Evolutionary conservation across 345 rosid species (phyloP).

Genomic region (Hibiscus tridactylites): DNA sequence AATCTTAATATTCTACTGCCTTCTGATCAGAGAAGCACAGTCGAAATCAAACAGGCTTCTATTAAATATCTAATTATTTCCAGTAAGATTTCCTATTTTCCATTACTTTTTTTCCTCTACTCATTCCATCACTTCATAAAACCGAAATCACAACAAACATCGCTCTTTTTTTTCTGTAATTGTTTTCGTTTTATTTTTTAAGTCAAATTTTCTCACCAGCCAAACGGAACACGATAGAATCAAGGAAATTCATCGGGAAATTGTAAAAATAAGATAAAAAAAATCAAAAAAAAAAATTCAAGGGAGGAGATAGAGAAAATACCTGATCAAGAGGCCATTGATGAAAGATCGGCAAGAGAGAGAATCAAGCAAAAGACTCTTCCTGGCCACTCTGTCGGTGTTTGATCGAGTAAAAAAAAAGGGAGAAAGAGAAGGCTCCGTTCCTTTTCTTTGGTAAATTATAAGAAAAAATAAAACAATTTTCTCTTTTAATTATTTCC

Average conservation of each 20-base stretch:
- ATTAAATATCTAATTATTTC: background rate
- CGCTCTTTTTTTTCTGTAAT: background rate
- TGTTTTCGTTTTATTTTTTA: background rate
- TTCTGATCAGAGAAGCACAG: background rate
- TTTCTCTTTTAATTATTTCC: background rate
- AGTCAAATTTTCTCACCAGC: background rate
- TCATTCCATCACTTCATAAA: background rate
- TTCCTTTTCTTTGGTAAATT: background rate
- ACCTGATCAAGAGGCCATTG: constrained; percentile 26
- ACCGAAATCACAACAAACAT: background rate
- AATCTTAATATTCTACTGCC: background rate
- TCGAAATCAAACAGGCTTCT: background rate
- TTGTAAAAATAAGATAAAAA: background rate
- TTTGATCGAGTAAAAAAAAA: background rate
- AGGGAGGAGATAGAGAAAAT: background rate
- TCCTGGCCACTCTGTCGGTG: constrained; percentile 10
- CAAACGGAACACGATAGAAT: background rate
- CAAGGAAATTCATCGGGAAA: background rate
- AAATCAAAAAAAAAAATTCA: background rate
- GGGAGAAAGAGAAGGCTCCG: background rate
- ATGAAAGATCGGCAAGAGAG: background rate
- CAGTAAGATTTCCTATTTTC: background rate
- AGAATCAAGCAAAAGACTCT: constrained; percentile 7
- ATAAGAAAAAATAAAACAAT: background rate
- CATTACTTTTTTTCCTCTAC: background rate